Percentiles rank a stretch among this genome's conserved stretches.
These are phyloP conservation scores for Suillus placidus DNA, from an alignment of 768 basidiomycete species.

Conservation along the genomic window DNA sequence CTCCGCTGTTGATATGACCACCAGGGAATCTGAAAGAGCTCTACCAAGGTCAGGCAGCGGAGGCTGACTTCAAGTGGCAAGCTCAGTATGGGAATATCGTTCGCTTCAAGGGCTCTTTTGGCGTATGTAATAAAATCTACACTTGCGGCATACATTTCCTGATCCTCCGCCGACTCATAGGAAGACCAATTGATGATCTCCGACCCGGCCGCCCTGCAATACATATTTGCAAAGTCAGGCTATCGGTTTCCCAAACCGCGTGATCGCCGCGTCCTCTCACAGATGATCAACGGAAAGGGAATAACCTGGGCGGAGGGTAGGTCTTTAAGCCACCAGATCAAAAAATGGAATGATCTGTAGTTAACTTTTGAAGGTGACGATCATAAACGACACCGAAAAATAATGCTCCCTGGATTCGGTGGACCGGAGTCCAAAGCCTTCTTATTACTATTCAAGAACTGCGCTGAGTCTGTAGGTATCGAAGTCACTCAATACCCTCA, in stretches of 20 bases:
- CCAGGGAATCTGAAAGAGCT: slow-evolving; percentile 34
- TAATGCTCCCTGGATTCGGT: slow-evolving; percentile 60
- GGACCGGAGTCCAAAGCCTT: slow-evolving; percentile 53
- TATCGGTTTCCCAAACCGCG: slow-evolving; percentile 45
- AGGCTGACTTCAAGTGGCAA: slow-evolving; percentile 35
- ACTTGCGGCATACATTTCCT: slow-evolving; percentile 10
- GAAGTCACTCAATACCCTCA: background rate
- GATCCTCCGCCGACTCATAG: slow-evolving; percentile 27
- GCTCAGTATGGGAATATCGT: slow-evolving; percentile 31
- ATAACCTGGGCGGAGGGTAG: slow-evolving; percentile 46
- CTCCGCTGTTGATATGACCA: slow-evolving; percentile 25
- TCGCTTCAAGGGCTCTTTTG: slow-evolving; percentile 30
- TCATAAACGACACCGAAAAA: slow-evolving; percentile 56
- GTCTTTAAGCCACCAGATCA: slow-evolving; percentile 20
- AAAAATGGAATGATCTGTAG: background rate
- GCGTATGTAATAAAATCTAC: slow-evolving; percentile 20
- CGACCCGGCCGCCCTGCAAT: slow-evolving; percentile 48
- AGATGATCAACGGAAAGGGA: slow-evolving; percentile 34
- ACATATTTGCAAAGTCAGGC: slow-evolving; percentile 44
- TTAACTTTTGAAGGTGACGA: slow-evolving; percentile 32
- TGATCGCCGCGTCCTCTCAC: slow-evolving; percentile 24
- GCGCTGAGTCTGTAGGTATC: slow-evolving; percentile 27
- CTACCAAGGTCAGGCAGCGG: slow-evolving; percentile 29
- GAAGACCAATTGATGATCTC: slow-evolving; percentile 47
- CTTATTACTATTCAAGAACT: slow-evolving; percentile 49